Base-by-base conservation (phyloP, 2,329 filamentous ascomycete species). In the Aureobasidium sp. region DNA sequence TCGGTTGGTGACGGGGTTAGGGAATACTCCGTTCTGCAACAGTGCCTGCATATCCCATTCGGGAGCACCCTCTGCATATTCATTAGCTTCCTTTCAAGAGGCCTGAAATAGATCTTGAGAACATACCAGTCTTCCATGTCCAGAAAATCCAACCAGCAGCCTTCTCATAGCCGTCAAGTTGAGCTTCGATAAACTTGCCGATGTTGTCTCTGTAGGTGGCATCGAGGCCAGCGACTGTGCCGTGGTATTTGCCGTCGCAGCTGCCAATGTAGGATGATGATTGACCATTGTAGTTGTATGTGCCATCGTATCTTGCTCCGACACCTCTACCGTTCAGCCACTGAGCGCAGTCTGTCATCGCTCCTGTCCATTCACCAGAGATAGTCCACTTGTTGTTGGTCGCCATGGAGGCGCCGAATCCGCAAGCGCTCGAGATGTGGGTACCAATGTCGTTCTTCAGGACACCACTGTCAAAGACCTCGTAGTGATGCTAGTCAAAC, bases 61-160 rank as follows among this genome's bases (percentile, higher is more conserved):
- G 2, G 78, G 77, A 37, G 77, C 76, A 27, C 72, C 72, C 67
- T 80, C 78, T 58, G 54, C 40, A 35, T 22, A 12, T 6, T 17
- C 29, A 7, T 57, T 57, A 57, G 53, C 29, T 35, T 24, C 17
- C 4, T 24, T 22, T 45, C 7, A 5, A 33, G 5, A 29, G 4
- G n/a, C 7, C n/a, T 15, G 3, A 45, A 45, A 57, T 45, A 44
- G 39, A 44, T n/a, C 19, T 8, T 1, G 15, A 15, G 11, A 12
- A 45, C 53, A 29, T 57, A 57, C 53, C 53, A 1, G 76, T 79
- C 72, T 79, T 79, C 77, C 77, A 79, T 5, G 74, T 77, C 78
- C 78, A 80, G 69, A 78, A 79, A 66, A 79, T 77, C 78, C 78
- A 80, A 1, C 78, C 78, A 2, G 65, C 70, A 5, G 75, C 76